Evolutionary conservation across 495 filamentous ascomycete species (phyloP).

Genomic region (Lindgomyces ingoldianus): DNA sequence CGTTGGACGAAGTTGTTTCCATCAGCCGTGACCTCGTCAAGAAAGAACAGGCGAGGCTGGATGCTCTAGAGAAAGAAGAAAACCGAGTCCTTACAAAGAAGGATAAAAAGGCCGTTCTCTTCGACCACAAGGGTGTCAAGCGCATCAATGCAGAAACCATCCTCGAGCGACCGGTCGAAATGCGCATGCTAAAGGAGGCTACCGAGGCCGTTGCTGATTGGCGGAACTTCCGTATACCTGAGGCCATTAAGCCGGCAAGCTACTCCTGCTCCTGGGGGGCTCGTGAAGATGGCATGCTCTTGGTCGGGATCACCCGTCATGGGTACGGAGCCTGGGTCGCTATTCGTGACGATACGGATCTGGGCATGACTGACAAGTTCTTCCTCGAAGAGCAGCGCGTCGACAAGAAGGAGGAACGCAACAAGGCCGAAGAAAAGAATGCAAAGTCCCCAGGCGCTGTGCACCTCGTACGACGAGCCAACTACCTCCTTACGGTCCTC

Average conservation of each 20-base stretch:
- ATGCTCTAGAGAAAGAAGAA: constrained; percentile 62
- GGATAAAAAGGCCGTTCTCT: constrained; percentile 92
- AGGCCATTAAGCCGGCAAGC: constrained; percentile 82
- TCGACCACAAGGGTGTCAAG: constrained; percentile 88
- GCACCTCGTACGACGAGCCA: constrained; percentile 89
- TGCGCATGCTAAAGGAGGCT: constrained; percentile 77
- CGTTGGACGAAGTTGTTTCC: constrained; percentile 70
- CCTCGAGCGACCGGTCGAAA: constrained; percentile 81
- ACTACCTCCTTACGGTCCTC: constrained; percentile 89
- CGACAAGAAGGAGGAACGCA: constrained; percentile 89
- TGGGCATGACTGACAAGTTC: constrained; percentile 86
- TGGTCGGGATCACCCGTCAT: constrained; percentile 86
- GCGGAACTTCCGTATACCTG: constrained; percentile 79
- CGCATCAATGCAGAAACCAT: constrained; percentile 94
- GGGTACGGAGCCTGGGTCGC: constrained; percentile 92
- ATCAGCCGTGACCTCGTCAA: constrained; percentile 68
- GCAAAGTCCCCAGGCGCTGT: constrained; percentile 94
- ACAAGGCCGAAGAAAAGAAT: constrained; percentile 70
- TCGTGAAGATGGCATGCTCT: constrained; percentile 94
- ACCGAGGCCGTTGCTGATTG: constrained; percentile 64
- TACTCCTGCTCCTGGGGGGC: constrained; percentile 88
- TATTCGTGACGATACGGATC: constrained; percentile 88
- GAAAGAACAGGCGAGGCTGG: constrained; percentile 64
- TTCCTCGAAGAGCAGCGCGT: constrained; percentile 98
- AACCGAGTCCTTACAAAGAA: constrained; percentile 86